Base-by-base conservation (phyloP, 257 asterid species). In the Ilex aquifolium region DNA sequence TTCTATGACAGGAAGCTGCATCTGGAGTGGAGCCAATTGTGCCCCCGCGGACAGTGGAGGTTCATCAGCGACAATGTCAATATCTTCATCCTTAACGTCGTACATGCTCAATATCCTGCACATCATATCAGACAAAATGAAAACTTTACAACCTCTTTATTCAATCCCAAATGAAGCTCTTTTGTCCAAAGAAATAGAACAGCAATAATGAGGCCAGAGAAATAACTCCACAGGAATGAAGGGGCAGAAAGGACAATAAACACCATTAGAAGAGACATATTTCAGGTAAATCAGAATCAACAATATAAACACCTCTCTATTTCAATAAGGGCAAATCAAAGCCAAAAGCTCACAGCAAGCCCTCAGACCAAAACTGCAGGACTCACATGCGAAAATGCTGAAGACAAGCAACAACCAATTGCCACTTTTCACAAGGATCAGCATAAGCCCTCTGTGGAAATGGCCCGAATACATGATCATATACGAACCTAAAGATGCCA, bases 401-500 rank as follows among this genome's bases (percentile, higher is more conserved):
- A 56, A 93, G 93, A 67, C 97, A 89, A 65, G 91, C 91, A 73
- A 87, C 77, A 71, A 82, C 94, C 64, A 93, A 78, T 73, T 89
- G 87, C 99, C 99, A 90, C 83, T 90, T 93, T 76, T 93, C 97
- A 75, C 82, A 82, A 66, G 85, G 94, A 80, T 90, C 94, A 10
- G 92, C 81, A 70, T 87, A 93, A 60, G 99, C 99, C 77, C 99
- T 82, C 71, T 90, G 99, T 1, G 96, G 97, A 74, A 90, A 93
- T 69, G 99, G 97, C 63, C 96, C 86, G 76, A 90, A 93, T 64
- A 90, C 96, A 68, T 93, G 95, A 61, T 93, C 97, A 81, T 82
- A 81, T 64, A 93, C 79, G 76, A 93, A 93, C 73, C 87, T 83
- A 88, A 89, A 93, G 74, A 93, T 93, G 76, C 99, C 97, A 72